Evolutionary conservation across 1,284 basidiomycete genomes (phyloP), one percentile per base, ranked within the genome.

Genomic region (Apiotrichum domesticum): DNA sequence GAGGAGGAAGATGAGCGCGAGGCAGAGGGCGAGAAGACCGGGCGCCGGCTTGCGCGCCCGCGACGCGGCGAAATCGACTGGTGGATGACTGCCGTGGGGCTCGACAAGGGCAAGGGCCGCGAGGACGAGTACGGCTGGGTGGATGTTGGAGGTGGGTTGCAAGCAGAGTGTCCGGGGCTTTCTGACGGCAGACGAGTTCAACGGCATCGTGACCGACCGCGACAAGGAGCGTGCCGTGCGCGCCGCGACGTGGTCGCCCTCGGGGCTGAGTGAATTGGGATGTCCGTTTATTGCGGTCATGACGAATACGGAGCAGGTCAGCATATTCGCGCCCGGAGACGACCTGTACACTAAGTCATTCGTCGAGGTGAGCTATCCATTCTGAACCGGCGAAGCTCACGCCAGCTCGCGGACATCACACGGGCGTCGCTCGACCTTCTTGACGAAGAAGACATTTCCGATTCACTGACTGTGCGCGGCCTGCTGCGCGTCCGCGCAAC

Each of bases 211-310:
- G 2, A 47, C 51, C 1, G 65, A 69, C n/a, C 45, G 52, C 1
- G 65, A 69, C n/a, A 66, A 61, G 33, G 67, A 69, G 29, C 44
- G 62, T 3, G 49, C 54, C 11, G 54, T 66, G 2, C 60, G 65
- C 48, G 46, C 58, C 11, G 69, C 68, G 9, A 57, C 66, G 1
- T 75, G 73, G 73, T 73, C 71, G 5, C 71, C 73, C 0, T 69
- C 72, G 0, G 70, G 69, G 3, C 41, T 75, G 14, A 42, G 40
- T 15, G 44, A 29, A 13, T 29, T 39, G 1, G 55, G 42, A 32
- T 70, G 71, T n/a, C 70, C 64, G 32, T 45, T 74, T 4, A 45
- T 75, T 3, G 71, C 64, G 0, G 57, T 71, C 14, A 56, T 73
- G 35, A 62, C 53, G 13, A 64, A 55, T 21, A 48, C 54, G 10